Evolutionary conservation across 306 rosid genomes (phyloP).

Genomic region (Sphenostylis stenocarpa): DNA sequence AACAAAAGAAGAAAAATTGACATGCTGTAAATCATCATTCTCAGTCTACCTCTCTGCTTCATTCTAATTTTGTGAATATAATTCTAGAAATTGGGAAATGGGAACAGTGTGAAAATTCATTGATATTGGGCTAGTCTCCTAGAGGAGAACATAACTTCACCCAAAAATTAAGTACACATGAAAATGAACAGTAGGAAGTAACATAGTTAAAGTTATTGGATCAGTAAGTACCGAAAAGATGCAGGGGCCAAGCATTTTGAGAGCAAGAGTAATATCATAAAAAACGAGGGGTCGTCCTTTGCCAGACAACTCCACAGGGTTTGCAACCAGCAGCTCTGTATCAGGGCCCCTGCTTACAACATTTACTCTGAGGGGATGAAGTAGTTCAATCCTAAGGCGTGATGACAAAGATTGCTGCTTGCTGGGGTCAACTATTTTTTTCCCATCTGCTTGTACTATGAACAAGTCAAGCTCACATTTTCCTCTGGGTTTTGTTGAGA

Average conservation of each 20-base stretch:
- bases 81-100: background rate
- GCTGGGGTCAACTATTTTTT: constrained; percentile 78
- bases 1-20: background rate
- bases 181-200: constrained; percentile 12
- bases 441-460: constrained; percentile 87
- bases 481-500: constrained; percentile 54
- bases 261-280: constrained; percentile 86
- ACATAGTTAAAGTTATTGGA: constrained; percentile 14
- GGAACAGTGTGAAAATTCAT: constrained; percentile 9
- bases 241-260: constrained; percentile 68
- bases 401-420: constrained; percentile 68
- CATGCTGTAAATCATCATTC: background rate
- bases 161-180: background rate
- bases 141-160: constrained; percentile 4
- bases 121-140: background rate
- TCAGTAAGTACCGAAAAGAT: constrained; percentile 75
- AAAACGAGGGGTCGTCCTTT: constrained; percentile 97
- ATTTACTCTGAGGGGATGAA: constrained; percentile 76
- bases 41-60: background rate
- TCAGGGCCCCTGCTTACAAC: constrained; percentile 88
- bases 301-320: constrained; percentile 88
- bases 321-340: constrained; percentile 78
- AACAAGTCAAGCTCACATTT: constrained; percentile 90
- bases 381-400: constrained; percentile 70
- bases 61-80: background rate